Base-by-base conservation (phyloP, 257 asterid genomes). In the Solanum corneliomulleri region DNA sequence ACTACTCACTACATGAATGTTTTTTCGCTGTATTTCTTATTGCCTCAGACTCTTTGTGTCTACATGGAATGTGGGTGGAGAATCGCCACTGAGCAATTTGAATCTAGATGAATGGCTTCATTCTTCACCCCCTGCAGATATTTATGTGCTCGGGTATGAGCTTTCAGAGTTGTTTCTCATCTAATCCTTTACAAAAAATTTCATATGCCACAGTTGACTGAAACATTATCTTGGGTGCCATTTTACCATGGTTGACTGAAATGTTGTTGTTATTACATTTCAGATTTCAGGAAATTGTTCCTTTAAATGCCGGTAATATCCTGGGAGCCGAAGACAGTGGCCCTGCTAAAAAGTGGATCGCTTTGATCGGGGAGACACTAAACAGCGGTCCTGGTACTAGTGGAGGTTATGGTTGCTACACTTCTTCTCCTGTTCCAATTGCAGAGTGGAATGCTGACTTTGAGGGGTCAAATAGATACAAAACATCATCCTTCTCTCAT, bases 211-310 rank as follows among this genome's bases (percentile, higher is more conserved):
- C 41, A 60, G 20, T 86, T 45, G 42, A 1, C 69, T 47, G 85
- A 49, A 47, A 18, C 18, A 5, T 64, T n/a, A 64, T 64, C 71
- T 64, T 64, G 18, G 31, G 71, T 64, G 29, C n/a, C 71, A n/a
- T 64, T 64, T 64, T 47, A 72, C 21, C 33, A 21, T n/a, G 42
- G 25, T 72, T 44, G 41, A 1, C 42, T 9, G 84, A 47, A 47
- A 47, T 1, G 14, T 49, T 80, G 2, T 80, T 11, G 3, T 80
- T 47, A n/a, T 29, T 49, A 11, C 69, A 80, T 47, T 47, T 64
- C 92, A 96, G 99, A 90, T 93, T 96, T 81, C 99, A 96, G 86
- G 99, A 96, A 88, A 92, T 94, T 77, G 99, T 96, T 52, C 99
- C 99, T 15, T 82, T 96, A 14, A 96, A 95, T 66, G 98, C 99